Evolutionary conservation across 345 rosid genomes (phyloP).

Genomic region (Lenwebbia sp.): DNA sequence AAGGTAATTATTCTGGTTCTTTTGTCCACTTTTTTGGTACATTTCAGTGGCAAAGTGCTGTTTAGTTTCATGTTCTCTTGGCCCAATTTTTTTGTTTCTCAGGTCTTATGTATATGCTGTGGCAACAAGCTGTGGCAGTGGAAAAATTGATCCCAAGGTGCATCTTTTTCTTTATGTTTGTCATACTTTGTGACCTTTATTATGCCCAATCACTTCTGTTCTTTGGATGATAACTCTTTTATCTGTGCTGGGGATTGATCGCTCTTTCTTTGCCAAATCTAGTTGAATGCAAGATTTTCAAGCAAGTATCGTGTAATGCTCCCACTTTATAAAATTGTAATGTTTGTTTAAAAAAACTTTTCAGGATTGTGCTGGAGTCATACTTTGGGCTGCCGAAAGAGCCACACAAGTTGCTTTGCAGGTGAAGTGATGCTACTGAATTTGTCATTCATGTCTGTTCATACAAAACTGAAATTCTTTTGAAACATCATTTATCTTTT

Average conservation of each 20-base stretch:
- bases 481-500: neutral
- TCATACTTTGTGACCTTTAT: neutral
- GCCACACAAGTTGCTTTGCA: slow-evolving; percentile 96
- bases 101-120: slow-evolving; percentile 86
- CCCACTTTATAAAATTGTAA: neutral
- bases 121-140: slow-evolving; percentile 75
- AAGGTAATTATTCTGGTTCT: slow-evolving; percentile 24
- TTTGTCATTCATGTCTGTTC: neutral
- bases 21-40: neutral
- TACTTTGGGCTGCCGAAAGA: slow-evolving; percentile 89
- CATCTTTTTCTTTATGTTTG: neutral
- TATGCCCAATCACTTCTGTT: neutral
- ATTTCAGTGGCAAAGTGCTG: neutral
- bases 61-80: neutral
- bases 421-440: slow-evolving; percentile 25
- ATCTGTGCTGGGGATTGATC: neutral
- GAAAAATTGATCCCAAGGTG: slow-evolving; percentile 76
- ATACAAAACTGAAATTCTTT: neutral
- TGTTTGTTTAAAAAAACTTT: neutral
- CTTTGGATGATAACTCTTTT: neutral
- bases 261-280: neutral
- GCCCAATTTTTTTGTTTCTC: slow-evolving; percentile 9
- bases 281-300: neutral
- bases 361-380: slow-evolving; percentile 93
- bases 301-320: neutral